Percentiles rank a stretch among this genome's conserved stretches.
Evolutionary conservation across 106 monocot species (phyloP).

Genomic region (Phalaenopsis aphrodite): DNA sequence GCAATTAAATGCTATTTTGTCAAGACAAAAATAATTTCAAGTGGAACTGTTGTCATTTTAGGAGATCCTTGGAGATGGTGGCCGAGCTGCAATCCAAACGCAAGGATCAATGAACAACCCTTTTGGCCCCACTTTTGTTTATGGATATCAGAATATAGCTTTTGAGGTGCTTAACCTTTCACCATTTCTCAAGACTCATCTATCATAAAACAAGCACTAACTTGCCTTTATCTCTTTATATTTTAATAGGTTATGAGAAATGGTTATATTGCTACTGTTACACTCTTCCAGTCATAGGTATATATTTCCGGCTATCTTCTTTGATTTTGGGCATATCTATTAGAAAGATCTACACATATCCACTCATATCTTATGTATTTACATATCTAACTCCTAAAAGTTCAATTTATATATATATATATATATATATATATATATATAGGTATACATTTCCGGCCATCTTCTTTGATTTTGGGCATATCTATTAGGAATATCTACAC

Average conservation of each 20-base stretch:
- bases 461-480: background rate
- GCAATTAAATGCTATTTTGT: background rate
- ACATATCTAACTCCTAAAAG: too few relatives aligned
- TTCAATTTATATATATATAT: too few relatives aligned
- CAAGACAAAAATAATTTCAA: background rate
- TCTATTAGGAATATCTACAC: too few relatives aligned
- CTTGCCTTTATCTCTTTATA: background rate
- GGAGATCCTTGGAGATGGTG: conserved; percentile 95
- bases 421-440: background rate
- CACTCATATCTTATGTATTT: too few relatives aligned
- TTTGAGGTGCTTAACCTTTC: conserved; percentile 54
- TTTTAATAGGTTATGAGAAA: conserved; percentile 82
- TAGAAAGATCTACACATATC: too few relatives aligned
- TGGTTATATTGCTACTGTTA: conserved; percentile 89
- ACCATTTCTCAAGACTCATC: background rate
- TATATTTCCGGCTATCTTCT: background rate
- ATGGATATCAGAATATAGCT: conserved; percentile 90
- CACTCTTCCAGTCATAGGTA: conserved; percentile 84
- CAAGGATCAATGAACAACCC: conserved; percentile 93
- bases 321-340: background rate
- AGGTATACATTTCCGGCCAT: conserved; percentile 18
- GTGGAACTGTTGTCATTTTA: conserved; percentile 15
- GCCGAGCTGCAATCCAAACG: conserved; percentile 93
- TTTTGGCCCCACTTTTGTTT: conserved; percentile 94
- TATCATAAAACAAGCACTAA: background rate